Percentiles rank a stretch among this genome's conserved stretches.
phyloP scores from a whole-genome alignment of 1,284 basidiomycete genomes.

The Porogramme epimiltina region DNA sequence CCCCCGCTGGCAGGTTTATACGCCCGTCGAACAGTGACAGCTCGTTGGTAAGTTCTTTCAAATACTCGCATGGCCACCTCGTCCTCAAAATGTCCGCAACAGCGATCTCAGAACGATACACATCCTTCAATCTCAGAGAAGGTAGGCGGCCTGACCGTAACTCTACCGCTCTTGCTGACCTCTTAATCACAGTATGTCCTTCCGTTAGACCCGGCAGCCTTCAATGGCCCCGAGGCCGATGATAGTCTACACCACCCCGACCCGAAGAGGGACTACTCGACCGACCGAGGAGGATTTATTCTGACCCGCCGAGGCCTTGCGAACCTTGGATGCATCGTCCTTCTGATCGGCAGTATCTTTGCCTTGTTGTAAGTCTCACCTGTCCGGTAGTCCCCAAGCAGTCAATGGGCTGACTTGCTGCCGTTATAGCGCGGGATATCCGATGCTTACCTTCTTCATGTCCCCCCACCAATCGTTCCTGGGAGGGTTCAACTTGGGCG shows the following conservation, averaged over 20 bases:
- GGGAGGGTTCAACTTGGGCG: conserved; percentile 78
- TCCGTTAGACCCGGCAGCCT: conserved; percentile 67
- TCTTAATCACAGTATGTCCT: conserved; percentile 71
- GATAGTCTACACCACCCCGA: conserved; percentile 78
- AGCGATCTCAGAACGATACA: conserved; percentile 27
- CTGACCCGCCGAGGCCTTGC: conserved; percentile 74
- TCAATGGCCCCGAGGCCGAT: conserved; percentile 59
- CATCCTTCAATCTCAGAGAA: conserved; percentile 38
- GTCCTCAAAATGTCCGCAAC: background rate
- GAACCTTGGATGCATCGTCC: conserved; percentile 77
- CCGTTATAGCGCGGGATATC: background rate
- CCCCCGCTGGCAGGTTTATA: background rate
- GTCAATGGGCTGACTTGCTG: too few relatives aligned
- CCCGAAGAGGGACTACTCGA: conserved; percentile 66
- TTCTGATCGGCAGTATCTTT: conserved; percentile 63
- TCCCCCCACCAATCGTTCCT: conserved; percentile 41
- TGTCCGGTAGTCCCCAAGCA: too few relatives aligned
- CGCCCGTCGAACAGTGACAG: background rate
- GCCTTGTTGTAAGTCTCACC: conserved; percentile 65
- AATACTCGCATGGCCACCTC: too few relatives aligned
- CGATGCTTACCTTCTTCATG: background rate
- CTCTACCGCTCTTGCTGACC: conserved; percentile 43
- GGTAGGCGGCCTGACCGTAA: conserved; percentile 17
- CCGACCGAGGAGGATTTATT: conserved; percentile 60
- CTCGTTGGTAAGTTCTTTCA: background rate